Evolutionary conservation across 352 stramenopile genomes (phyloP).

Genomic region (Globisporangium camurandrum): DNA sequence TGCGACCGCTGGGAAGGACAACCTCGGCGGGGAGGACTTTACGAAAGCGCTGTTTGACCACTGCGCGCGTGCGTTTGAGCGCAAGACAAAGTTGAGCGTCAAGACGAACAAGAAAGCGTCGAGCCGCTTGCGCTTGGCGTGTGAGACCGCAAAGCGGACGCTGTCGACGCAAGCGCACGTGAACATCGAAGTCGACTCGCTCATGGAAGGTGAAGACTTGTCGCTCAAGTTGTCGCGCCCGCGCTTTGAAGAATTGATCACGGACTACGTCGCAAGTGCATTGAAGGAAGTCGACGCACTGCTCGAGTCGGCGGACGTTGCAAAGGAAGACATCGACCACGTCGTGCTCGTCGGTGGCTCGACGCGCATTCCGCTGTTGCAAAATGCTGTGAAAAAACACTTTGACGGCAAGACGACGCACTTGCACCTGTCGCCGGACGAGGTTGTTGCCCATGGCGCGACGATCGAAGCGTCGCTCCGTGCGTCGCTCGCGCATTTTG

Average conservation of each 20-base stretch:
- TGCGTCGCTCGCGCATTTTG: slow-evolving; percentile 57
- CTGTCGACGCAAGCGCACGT: slow-evolving; percentile 94
- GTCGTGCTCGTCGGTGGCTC: slow-evolving; percentile 96
- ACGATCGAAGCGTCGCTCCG: slow-evolving; percentile 76
- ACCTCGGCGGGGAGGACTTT: slow-evolving; percentile 95
- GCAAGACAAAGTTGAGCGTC: slow-evolving; percentile 92
- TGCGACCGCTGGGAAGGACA: slow-evolving; percentile 93
- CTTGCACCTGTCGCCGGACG: slow-evolving; percentile 85
- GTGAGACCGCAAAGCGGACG: slow-evolving; percentile 95
- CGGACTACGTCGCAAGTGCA: slow-evolving; percentile 89
- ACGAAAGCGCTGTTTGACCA: slow-evolving; percentile 95
- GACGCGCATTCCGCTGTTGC: slow-evolving; percentile 95
- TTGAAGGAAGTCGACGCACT: slow-evolving; percentile 88
- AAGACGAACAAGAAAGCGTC: slow-evolving; percentile 90
- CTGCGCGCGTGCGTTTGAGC: slow-evolving; percentile 94
- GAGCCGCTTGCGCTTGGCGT: slow-evolving; percentile 92
- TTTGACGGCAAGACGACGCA: slow-evolving; percentile 81
- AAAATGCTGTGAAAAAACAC: slow-evolving; percentile 73
- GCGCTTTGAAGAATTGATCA: slow-evolving; percentile 94
- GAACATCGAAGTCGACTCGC: slow-evolving; percentile 96
- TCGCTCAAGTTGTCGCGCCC: slow-evolving; percentile 95
- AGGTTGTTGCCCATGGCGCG: slow-evolving; percentile 87
- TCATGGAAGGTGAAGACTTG: slow-evolving; percentile 97
- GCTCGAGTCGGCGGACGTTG: slow-evolving; percentile 61
- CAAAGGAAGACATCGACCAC: slow-evolving; percentile 90